phyloP scores from a whole-genome alignment of 768 basidiomycete genomes.

The Tephrocybe sp. region DNA sequence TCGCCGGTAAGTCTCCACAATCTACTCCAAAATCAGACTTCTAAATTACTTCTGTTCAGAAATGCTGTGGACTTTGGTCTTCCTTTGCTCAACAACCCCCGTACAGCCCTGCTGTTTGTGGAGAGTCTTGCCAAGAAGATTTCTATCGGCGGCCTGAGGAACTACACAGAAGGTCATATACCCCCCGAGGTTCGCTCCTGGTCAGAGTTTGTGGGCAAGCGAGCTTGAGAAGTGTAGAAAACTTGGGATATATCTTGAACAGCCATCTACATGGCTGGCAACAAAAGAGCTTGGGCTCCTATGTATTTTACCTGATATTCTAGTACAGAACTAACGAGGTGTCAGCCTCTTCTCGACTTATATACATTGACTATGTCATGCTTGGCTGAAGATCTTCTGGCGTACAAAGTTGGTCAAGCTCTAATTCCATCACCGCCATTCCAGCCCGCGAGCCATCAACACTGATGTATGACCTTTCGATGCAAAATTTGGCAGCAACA shows the following conservation, averaged over 20 bases:
- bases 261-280: neutral
- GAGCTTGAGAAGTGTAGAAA: slow-evolving; percentile 41
- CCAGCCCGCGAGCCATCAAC: slow-evolving; percentile 23
- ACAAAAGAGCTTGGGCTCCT: slow-evolving; percentile 22
- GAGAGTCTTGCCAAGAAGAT: slow-evolving; percentile 85
- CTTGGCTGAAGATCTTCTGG: slow-evolving; percentile 35
- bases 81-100: slow-evolving; percentile 86
- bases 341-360: neutral
- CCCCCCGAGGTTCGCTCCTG: slow-evolving; percentile 92
- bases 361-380: neutral
- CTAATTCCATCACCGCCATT: slow-evolving; percentile 32
- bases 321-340: slow-evolving; percentile 8
- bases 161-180: slow-evolving; percentile 84
- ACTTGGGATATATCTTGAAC: slow-evolving; percentile 8
- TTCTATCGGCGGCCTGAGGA: slow-evolving; percentile 69
- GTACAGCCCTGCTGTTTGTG: slow-evolving; percentile 86
- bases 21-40: neutral
- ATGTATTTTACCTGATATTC: slow-evolving; percentile 12
- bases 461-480: slow-evolving; percentile 41
- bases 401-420: slow-evolving; percentile 47
- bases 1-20: slow-evolving; percentile 56
- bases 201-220: slow-evolving; percentile 81
- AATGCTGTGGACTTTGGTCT: slow-evolving; percentile 97
- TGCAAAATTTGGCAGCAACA: slow-evolving; percentile 58
- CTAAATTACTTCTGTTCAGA: slow-evolving; percentile 32